Evolutionary conservation across 148 eudicot species (phyloP).

Genomic region (Linanthus parryae): DNA sequence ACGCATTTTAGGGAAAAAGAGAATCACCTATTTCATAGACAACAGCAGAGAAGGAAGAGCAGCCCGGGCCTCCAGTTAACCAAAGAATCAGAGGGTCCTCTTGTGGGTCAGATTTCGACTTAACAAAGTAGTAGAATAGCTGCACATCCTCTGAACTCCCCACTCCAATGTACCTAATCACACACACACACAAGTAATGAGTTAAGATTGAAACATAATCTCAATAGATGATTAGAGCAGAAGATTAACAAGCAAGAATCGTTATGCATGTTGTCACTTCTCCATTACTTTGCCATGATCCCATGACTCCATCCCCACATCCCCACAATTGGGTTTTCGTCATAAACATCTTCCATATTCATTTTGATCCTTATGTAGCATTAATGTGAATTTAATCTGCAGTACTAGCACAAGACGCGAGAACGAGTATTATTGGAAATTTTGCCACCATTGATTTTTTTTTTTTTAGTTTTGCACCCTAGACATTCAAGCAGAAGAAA

Average conservation of each 20-base stretch:
- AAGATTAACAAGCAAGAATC: neutral
- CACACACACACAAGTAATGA: neutral
- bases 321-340: too few species aligned
- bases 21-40: conserved; percentile 27
- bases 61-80: conserved; percentile 52
- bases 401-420: too few species aligned
- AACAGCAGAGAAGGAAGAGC: conserved; percentile 30
- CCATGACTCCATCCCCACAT: too few species aligned
- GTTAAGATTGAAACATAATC: neutral
- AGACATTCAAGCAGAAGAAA: too few species aligned
- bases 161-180: conserved; percentile 34
- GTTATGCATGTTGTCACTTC: neutral
- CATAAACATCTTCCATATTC: too few species aligned
- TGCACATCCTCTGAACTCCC: conserved; percentile 35
- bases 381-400: too few species aligned
- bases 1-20: neutral
- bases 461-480: too few species aligned
- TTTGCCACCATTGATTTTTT: too few species aligned
- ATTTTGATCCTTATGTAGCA: too few species aligned
- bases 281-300: too few species aligned
- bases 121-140: conserved; percentile 45
- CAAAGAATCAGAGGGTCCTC: conserved; percentile 38
- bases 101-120: conserved; percentile 36
- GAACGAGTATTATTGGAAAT: too few species aligned
- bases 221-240: neutral